Evolutionary conservation across 1,284 basidiomycete genomes (phyloP).

Genomic region (Puccinia horiana): DNA sequence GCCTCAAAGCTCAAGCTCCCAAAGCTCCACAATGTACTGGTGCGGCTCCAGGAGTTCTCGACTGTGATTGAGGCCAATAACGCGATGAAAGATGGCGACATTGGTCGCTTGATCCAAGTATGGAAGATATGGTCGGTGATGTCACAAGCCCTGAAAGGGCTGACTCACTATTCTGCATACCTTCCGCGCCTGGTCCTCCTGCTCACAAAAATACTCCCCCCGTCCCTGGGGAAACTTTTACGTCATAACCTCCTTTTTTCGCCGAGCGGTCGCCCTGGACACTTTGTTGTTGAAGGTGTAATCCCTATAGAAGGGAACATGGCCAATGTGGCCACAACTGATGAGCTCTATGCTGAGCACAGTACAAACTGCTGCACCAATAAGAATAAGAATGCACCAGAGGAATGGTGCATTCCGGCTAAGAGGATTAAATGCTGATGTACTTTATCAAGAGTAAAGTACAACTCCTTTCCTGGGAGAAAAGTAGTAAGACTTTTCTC

Average conservation of each 20-base stretch:
- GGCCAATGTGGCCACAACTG: too few relatives aligned
- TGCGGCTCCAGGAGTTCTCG: constrained; percentile 12
- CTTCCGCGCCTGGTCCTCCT: background rate
- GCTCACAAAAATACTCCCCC: background rate
- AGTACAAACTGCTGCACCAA: too few relatives aligned
- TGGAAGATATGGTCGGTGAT: constrained; percentile 23
- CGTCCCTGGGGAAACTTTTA: background rate
- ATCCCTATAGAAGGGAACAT: too few relatives aligned
- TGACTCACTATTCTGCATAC: constrained; percentile 4
- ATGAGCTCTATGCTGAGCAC: too few relatives aligned
- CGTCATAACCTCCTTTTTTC: background rate
- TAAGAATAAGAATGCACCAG: too few relatives aligned
- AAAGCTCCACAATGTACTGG: background rate
- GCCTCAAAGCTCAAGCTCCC: background rate
- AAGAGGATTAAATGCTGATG: too few relatives aligned
- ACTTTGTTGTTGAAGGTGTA: constrained; percentile 7
- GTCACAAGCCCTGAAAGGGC: background rate
- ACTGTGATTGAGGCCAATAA: background rate
- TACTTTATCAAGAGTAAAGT: too few relatives aligned
- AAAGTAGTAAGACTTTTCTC: too few relatives aligned
- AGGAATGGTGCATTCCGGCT: too few relatives aligned
- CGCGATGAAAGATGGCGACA: background rate
- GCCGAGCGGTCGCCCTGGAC: background rate
- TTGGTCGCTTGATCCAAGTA: background rate
- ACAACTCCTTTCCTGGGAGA: too few relatives aligned